phyloP scores from a whole-genome alignment of 345 rosid species.

The Eucalyptus paniculata region DNA sequence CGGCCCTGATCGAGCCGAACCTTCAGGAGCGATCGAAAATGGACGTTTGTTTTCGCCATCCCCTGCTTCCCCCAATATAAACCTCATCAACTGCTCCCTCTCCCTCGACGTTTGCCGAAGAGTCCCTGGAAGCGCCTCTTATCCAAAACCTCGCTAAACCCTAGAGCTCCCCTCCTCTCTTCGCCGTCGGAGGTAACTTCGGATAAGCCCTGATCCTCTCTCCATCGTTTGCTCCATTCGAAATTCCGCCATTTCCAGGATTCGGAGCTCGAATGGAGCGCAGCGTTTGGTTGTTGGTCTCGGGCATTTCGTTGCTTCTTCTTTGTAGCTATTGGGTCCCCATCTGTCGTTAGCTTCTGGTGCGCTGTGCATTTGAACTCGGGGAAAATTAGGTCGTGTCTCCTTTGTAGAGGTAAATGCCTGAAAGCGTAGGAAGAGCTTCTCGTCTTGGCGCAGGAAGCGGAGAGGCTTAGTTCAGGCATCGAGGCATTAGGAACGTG shows the following conservation, averaged over 20 bases:
- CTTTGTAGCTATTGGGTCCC: neutral
- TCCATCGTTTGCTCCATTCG: neutral
- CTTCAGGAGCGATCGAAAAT: neutral
- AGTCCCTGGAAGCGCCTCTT: neutral
- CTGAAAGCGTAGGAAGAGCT: neutral
- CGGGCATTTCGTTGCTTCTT: neutral
- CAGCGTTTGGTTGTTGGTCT: neutral
- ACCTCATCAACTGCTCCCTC: neutral
- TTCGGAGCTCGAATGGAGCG: neutral
- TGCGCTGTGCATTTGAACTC: neutral
- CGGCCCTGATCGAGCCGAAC: neutral
- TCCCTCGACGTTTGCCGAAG: neutral
- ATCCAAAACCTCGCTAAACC: conserved; percentile 12
- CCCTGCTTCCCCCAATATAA: neutral
- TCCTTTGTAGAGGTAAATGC: neutral
- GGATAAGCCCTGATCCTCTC: neutral
- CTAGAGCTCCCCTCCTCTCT: neutral
- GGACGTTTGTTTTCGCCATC: neutral
- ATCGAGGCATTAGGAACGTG: neutral
- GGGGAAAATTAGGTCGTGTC: neutral
- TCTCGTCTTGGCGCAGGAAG: neutral
- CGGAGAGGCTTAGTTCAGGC: neutral
- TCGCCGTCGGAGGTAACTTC: neutral
- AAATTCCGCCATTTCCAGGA: neutral
- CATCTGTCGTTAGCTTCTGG: neutral